A percentile compares a stretch with the other conserved stretches of the same genome.
These are phyloP conservation scores for Naematelia aurantialba DNA, from an alignment of 768 basidiomycete genomes.

Conservation along the genomic window DNA sequence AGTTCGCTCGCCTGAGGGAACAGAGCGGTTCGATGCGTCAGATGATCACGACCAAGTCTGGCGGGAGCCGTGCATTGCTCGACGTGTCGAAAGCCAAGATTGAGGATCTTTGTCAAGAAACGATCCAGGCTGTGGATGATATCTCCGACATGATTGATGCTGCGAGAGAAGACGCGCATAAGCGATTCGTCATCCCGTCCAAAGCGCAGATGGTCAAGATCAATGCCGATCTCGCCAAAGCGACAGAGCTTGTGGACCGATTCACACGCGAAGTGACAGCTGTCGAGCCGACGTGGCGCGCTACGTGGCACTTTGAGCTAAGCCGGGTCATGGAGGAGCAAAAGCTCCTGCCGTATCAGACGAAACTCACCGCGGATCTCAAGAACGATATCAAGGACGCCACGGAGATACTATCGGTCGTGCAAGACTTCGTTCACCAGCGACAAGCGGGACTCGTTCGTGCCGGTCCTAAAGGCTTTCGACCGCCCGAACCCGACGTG, in stretches of 20 bases:
- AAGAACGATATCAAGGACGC: slow-evolving; percentile 91
- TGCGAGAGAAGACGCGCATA: slow-evolving; percentile 85
- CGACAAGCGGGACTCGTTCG: neutral
- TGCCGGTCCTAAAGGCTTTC: slow-evolving; percentile 55
- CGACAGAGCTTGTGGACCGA: slow-evolving; percentile 67
- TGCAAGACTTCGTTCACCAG: slow-evolving; percentile 69
- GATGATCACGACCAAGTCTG: slow-evolving; percentile 73
- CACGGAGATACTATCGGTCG: slow-evolving; percentile 76
- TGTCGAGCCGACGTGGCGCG: slow-evolving; percentile 95
- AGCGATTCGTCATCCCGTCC: slow-evolving; percentile 80
- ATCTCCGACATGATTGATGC: slow-evolving; percentile 84
- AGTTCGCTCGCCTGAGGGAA: slow-evolving; percentile 68
- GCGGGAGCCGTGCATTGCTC: slow-evolving; percentile 80
- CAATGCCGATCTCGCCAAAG: slow-evolving; percentile 65
- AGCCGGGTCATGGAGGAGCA: slow-evolving; percentile 97
- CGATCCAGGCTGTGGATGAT: slow-evolving; percentile 87
- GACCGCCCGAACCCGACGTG: slow-evolving; percentile 64
- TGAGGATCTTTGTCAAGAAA: slow-evolving; percentile 82
- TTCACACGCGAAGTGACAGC: slow-evolving; percentile 80
- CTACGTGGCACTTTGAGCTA: slow-evolving; percentile 95
- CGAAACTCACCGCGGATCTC: slow-evolving; percentile 82
- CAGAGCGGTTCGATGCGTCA: slow-evolving; percentile 87
- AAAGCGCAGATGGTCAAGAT: slow-evolving; percentile 65
- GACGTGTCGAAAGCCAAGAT: slow-evolving; percentile 87
- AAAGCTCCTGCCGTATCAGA: slow-evolving; percentile 86